Conservation (phyloP, 345 rosid species). For the Populus pruinosa region DNA sequence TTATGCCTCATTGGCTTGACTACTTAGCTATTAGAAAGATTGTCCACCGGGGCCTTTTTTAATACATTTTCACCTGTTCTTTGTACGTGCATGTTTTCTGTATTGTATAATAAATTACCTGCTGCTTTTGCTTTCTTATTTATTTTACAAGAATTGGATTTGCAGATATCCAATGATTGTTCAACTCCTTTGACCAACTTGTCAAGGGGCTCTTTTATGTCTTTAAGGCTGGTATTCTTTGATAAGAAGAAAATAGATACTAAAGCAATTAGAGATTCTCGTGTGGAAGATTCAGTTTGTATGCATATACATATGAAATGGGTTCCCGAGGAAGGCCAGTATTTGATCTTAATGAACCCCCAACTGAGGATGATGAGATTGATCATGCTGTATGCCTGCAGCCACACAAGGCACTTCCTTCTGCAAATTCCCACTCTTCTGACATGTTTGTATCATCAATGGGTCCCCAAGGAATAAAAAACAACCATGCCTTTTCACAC, state of each 20-base stretch:
- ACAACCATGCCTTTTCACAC: slow-evolving; percentile 64
- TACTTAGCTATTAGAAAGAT: not conserved
- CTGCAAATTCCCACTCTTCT: slow-evolving; percentile 40
- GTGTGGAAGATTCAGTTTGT: slow-evolving; percentile 33
- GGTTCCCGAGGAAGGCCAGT: slow-evolving; percentile 75
- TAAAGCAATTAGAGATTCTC: not conserved
- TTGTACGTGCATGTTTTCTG: not conserved
- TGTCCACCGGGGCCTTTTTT: not conserved
- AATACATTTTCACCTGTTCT: not conserved
- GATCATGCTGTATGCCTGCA: slow-evolving; percentile 42
- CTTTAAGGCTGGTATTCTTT: slow-evolving; percentile 12
- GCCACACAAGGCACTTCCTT: slow-evolving; percentile 59
- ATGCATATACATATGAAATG: slow-evolving; percentile 83
- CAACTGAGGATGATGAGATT: slow-evolving; percentile 63
- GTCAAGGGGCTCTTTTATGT: slow-evolving; percentile 11
- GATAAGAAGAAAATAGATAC: slow-evolving; percentile 7
- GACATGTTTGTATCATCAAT: slow-evolving; percentile 48
- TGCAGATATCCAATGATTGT: slow-evolving; percentile 14
- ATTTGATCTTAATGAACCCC: slow-evolving; percentile 99
- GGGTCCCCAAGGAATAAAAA: slow-evolving; percentile 42
- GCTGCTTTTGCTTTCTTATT: not conserved
- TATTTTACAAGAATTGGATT: not conserved
- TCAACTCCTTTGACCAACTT: slow-evolving; percentile 4
- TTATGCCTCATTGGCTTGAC: not conserved
- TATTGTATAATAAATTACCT: not conserved